Evolutionary conservation across 108 stramenopile genomes (phyloP), one percentile per base, ranked within the genome.

Genomic region (Pseudonitzschia multistriata): DNA sequence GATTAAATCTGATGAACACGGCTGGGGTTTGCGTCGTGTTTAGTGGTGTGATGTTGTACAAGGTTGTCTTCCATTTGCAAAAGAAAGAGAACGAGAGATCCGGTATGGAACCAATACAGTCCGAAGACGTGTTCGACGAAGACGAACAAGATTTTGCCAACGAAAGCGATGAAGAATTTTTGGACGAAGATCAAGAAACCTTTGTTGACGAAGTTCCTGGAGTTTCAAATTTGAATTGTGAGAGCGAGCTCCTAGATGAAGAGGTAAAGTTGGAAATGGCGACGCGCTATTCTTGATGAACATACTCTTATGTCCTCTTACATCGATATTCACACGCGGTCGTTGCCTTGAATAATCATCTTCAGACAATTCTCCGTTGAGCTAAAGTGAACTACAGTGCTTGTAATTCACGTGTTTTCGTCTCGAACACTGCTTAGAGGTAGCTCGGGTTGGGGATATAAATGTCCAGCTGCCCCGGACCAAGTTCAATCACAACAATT

Each of bases 21-120:
- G 65, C 67, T 7, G 91, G 91, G 33, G 88, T 85, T 54, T 47
- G 54, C 29, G 70, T 92, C n/a, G 88, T 96, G 13, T 88, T 96
- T 56, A 67, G 67, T 35, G 94, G 91, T 21, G 90, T 93, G 4
- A 62, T 86, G 34, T 37, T 92, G 57, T 96, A 93, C 66, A 96
- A 96, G 75, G 63, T 85, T 34, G 76, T 81, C 24, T 85, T 81
- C 67, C 85, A 88, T 73, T 29, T 91, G 34, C 66, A 78, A 10
- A 85, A 85, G 36, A 63, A 70, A 45, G 54, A 77, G 45, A 70
- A 54, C 10, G 73, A 71, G 31, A 19, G 0, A n/a, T n/a, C 49
- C 24, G 47, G 4, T 21, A 62, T 37, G 55, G 40, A 30, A 54
- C 28, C 45, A 52, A 31, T 52, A 22, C 57, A 39, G 0, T 29